A percentile compares a stretch with the other conserved stretches of the same genome.
phyloP scores from a whole-genome alignment of 768 basidiomycete genomes.

The Leccinum rimulosum region DNA sequence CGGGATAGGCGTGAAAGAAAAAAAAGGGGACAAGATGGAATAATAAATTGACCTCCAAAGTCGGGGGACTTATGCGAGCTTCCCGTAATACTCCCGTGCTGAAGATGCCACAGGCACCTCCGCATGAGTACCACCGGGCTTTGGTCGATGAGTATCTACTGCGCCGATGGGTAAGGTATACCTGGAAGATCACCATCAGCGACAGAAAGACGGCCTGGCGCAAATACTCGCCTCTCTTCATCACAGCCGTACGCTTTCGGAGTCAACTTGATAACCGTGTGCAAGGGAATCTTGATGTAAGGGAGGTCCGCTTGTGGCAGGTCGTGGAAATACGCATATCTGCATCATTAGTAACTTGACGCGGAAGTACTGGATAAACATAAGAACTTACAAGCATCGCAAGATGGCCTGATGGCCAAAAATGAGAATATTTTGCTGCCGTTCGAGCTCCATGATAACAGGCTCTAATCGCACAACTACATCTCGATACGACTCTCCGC shows the following conservation, averaged over 20 bases:
- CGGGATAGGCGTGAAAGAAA: not conserved
- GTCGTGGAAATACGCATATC: slow-evolving; percentile 97
- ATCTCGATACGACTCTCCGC: slow-evolving; percentile 96
- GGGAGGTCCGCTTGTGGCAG: slow-evolving; percentile 91
- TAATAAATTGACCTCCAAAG: not conserved
- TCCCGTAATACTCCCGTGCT: slow-evolving; percentile 39
- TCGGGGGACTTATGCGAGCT: slow-evolving; percentile 9
- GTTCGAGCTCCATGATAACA: slow-evolving; percentile 98
- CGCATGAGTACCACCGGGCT: slow-evolving; percentile 30
- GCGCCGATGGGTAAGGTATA: slow-evolving; percentile 89
- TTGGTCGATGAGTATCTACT: slow-evolving; percentile 89
- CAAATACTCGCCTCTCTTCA: slow-evolving; percentile 73
- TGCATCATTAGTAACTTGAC: slow-evolving; percentile 27
- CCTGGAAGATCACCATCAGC: slow-evolving; percentile 36
- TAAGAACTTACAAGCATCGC: slow-evolving; percentile 61
- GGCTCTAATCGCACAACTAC: slow-evolving; percentile 95
- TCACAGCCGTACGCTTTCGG: slow-evolving; percentile 99
- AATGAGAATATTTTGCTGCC: slow-evolving; percentile 96
- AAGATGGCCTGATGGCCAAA: slow-evolving; percentile 95
- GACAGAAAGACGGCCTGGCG: not conserved
- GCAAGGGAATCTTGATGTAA: slow-evolving; percentile 95
- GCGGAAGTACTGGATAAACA: not conserved
- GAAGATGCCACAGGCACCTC: slow-evolving; percentile 20
- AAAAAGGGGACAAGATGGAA: not conserved
- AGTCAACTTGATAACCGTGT: slow-evolving; percentile 97